phyloP scores from a whole-genome alignment of 2,329 filamentous ascomycete species.

The Calonectria montana region DNA sequence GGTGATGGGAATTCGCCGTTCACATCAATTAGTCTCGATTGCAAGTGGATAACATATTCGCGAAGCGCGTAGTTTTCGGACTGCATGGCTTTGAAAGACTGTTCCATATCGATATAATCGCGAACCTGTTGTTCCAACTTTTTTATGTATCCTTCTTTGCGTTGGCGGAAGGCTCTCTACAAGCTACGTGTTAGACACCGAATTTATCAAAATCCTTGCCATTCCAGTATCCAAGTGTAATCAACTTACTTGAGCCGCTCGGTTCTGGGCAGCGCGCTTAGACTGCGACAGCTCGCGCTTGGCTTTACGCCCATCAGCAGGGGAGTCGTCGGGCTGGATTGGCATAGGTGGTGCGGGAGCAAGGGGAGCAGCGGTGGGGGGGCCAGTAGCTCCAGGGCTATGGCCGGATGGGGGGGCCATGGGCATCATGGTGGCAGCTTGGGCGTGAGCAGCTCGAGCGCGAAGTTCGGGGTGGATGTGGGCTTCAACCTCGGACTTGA shows the following conservation, averaged over 20 bases:
- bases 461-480: slow-evolving; percentile 63
- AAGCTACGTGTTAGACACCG: slow-evolving; percentile 37
- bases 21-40: slow-evolving; percentile 85
- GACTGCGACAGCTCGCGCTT: slow-evolving; percentile 95
- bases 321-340: slow-evolving; percentile 40
- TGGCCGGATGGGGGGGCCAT: slow-evolving; percentile 48
- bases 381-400: slow-evolving; percentile 44
- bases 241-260: slow-evolving; percentile 88
- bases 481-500: slow-evolving; percentile 55
- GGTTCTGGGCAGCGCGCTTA: slow-evolving; percentile 95
- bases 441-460: slow-evolving; percentile 44
- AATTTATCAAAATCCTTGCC: background rate
- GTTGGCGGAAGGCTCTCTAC: slow-evolving; percentile 94
- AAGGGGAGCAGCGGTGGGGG: slow-evolving; percentile 42
- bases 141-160: slow-evolving; percentile 98
- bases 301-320: slow-evolving; percentile 74
- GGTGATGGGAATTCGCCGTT: slow-evolving; percentile 87
- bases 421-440: slow-evolving; percentile 52
- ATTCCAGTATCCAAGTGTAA: background rate
- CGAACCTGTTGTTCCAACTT: slow-evolving; percentile 95
- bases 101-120: slow-evolving; percentile 80
- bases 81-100: slow-evolving; percentile 83
- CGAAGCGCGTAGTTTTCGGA: slow-evolving; percentile 90
- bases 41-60: slow-evolving; percentile 92
- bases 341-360: slow-evolving; percentile 47